Evolutionary conservation across 2,329 filamentous ascomycete genomes (phyloP).

Genomic region (Colletotrichum lindemuthianum): DNA sequence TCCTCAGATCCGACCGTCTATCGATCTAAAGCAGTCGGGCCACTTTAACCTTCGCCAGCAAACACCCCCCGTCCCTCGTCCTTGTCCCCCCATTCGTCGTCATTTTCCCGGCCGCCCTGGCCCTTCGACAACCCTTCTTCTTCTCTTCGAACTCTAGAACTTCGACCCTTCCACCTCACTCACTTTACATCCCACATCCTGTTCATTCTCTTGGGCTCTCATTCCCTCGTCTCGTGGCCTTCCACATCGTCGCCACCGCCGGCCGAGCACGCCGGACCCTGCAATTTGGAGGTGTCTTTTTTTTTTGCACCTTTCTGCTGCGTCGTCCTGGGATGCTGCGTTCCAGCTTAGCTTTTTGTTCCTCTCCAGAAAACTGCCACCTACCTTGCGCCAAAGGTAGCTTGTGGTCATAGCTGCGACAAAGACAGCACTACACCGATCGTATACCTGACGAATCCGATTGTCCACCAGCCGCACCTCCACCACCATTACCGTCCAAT

Average conservation of each 20-base stretch:
- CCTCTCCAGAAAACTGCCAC: constrained; percentile 1
- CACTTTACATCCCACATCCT: constrained; percentile 1
- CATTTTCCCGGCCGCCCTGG: constrained; percentile 31
- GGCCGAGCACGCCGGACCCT: not conserved
- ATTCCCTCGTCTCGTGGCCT: not conserved
- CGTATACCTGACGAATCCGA: constrained; percentile 17
- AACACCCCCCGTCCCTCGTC: constrained; percentile 22
- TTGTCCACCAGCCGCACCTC: constrained; percentile 6
- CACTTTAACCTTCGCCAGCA: constrained; percentile 35
- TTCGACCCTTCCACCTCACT: constrained; percentile 29
- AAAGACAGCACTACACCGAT: constrained; percentile 7
- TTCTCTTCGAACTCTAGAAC: constrained; percentile 36
- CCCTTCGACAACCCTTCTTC: constrained; percentile 32
- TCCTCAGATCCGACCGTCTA: constrained; percentile 31
- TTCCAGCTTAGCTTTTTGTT: constrained; percentile 10
- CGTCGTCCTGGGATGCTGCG: not conserved
- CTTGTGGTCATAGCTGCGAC: constrained; percentile 8
- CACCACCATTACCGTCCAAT: no score
- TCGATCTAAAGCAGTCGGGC: constrained; percentile 30
- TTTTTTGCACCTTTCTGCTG: no score
- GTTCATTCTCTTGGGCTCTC: not conserved
- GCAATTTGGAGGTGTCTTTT: no score
- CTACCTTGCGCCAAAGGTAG: not conserved
- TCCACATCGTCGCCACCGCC: constrained; percentile 4
- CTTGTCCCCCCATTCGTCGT: constrained; percentile 32